Conservation (phyloP, 2,329 filamentous ascomycete genomes). For the Colletotrichum echinochloae region DNA sequence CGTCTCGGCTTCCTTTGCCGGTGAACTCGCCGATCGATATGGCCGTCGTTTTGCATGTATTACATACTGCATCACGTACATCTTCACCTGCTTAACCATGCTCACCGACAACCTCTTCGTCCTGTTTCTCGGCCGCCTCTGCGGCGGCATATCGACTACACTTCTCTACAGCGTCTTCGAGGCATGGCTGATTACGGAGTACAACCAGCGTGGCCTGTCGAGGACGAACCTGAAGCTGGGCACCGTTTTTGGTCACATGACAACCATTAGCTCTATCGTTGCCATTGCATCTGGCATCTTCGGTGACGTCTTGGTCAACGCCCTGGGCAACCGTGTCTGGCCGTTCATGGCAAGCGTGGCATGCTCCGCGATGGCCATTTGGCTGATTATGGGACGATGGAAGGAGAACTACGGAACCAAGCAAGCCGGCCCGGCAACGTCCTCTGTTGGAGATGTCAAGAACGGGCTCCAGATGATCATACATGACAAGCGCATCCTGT, state of each 20-base stretch:
- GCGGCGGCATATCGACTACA: conserved; percentile 67
- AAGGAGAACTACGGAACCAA: conserved; percentile 46
- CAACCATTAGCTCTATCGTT: conserved; percentile 65
- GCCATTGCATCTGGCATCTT: conserved; percentile 66
- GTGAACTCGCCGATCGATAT: conserved; percentile 55
- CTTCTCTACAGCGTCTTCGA: conserved; percentile 70
- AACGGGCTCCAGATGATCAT: conserved; percentile 45
- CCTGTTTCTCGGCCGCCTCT: conserved; percentile 65
- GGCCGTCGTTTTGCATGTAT: conserved; percentile 65
- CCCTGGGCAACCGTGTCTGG: conserved; percentile 60
- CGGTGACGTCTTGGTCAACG: conserved; percentile 62
- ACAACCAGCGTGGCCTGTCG: conserved; percentile 59
- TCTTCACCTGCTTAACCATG: conserved; percentile 64
- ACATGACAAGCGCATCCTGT: conserved; percentile 61
- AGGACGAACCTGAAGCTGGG: conserved; percentile 57
- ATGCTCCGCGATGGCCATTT: conserved; percentile 57
- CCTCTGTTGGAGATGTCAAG: conserved; percentile 41
- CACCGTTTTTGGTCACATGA: conserved; percentile 64
- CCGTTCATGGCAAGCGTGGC: conserved; percentile 63
- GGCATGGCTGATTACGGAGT: conserved; percentile 71
- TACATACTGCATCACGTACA: conserved; percentile 65
- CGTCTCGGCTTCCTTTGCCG: conserved; percentile 56
- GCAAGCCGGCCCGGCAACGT: conserved; percentile 17
- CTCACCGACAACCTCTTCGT: conserved; percentile 55
- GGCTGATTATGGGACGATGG: conserved; percentile 60